phyloP scores from a whole-genome alignment of 139 green algal species.

The Chlamydomonas schloesseri region DNA sequence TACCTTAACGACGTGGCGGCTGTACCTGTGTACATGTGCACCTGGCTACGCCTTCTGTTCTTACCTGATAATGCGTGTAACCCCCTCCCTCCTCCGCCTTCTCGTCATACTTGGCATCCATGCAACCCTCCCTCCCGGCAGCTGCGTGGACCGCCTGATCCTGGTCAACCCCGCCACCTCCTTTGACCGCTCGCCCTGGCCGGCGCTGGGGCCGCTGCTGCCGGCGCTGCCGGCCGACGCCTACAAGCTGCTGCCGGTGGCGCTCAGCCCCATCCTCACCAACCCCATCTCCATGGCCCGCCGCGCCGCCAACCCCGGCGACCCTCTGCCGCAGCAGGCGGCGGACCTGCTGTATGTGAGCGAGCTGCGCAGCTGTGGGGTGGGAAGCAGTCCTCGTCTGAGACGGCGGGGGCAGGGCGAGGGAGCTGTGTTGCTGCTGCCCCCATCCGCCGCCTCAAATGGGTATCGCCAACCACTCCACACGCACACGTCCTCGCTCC shows the following conservation, averaged over 20 bases:
- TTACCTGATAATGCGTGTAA: too few species aligned
- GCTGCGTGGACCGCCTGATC: constrained; percentile 70
- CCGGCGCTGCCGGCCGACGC: constrained; percentile 68
- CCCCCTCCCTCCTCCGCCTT: too few species aligned
- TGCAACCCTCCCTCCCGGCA: background rate
- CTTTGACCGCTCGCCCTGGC: constrained; percentile 81
- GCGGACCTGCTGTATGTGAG: constrained; percentile 51
- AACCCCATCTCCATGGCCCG: constrained; percentile 85
- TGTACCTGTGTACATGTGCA: too few species aligned
- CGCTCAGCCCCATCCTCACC: constrained; percentile 81
- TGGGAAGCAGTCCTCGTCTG: too few species aligned
- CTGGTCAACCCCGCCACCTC: constrained; percentile 93
- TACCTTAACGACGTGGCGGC: too few species aligned
- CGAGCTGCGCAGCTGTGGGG: too few species aligned
- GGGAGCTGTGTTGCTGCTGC: too few species aligned
- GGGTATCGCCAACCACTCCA: too few species aligned
- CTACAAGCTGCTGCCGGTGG: constrained; percentile 84
- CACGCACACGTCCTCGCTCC: background rate
- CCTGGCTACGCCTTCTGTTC: too few species aligned
- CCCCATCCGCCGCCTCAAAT: too few species aligned
- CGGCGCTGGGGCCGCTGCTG: constrained; percentile 77
- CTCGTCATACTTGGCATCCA: too few species aligned
- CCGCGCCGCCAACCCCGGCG: constrained; percentile 23
- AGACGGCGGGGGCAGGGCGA: background rate
- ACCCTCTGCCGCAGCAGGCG: constrained; percentile 23